Evolutionary conservation across 352 stramenopile genomes (phyloP).

Genomic region (Phytophthora idaei): DNA sequence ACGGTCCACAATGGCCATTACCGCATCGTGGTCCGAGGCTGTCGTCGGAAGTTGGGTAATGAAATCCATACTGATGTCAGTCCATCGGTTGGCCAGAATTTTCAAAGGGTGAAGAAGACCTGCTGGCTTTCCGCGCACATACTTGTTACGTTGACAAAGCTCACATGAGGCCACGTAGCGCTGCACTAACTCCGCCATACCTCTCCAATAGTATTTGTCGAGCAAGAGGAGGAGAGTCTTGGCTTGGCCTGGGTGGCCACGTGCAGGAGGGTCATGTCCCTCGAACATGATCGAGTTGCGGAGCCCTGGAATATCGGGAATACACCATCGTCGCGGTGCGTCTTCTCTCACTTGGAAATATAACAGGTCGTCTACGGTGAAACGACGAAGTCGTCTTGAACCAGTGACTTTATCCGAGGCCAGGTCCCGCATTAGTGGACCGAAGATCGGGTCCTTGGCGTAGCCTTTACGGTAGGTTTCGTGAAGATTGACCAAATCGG

Average conservation of each 20-base stretch:
- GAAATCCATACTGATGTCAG: conserved; percentile 23
- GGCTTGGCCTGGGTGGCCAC: neutral
- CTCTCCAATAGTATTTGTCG: neutral
- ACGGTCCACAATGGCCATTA: conserved; percentile 9
- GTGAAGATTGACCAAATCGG: neutral
- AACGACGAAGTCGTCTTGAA: neutral
- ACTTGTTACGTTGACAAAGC: conserved; percentile 15
- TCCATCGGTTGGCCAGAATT: conserved; percentile 3
- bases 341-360: neutral
- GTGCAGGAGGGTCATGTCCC: neutral
- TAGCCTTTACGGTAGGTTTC: neutral
- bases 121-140: neutral
- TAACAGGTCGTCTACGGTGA: neutral
- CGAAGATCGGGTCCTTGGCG: neutral
- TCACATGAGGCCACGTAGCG: conserved; percentile 12
- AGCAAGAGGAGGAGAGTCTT: neutral
- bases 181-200: neutral
- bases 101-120: conserved; percentile 15
- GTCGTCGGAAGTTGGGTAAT: conserved; percentile 1
- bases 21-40: neutral
- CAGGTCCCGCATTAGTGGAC: neutral
- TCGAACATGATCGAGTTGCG: neutral
- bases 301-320: neutral
- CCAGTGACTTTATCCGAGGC: neutral
- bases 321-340: conserved; percentile 1